Evolutionary conservation across 306 rosid genomes (phyloP).

Genomic region (Trichosanthes truncata): DNA sequence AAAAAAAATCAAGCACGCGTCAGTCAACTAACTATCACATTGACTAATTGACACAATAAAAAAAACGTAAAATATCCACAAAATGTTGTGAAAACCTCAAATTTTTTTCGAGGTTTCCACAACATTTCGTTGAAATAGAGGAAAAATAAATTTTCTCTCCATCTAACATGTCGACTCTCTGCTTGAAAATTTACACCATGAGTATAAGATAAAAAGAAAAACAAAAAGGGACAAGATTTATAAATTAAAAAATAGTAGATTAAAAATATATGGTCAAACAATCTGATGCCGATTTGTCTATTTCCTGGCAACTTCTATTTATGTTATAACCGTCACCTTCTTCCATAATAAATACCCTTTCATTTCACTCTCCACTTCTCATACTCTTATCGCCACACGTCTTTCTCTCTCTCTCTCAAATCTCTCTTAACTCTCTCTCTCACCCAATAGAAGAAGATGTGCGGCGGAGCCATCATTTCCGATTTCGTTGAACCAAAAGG

Average conservation of each 20-base stretch:
- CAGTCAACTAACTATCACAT: too few relatives aligned
- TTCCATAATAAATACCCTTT: background rate
- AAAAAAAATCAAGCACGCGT: too few relatives aligned
- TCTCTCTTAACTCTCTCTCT: background rate
- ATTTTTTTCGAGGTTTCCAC: too few relatives aligned
- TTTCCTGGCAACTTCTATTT: background rate
- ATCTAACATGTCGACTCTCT: too few relatives aligned
- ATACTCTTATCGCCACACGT: background rate
- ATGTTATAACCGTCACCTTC: background rate
- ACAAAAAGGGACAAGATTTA: too few relatives aligned
- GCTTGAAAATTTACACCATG: too few relatives aligned
- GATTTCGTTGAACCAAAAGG: slow-evolving; percentile 41
- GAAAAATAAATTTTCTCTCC: too few relatives aligned
- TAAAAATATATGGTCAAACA: background rate
- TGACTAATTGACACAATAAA: too few relatives aligned
- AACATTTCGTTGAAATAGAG: too few relatives aligned
- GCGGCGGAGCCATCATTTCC: slow-evolving; percentile 92
- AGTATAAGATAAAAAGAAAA: too few relatives aligned
- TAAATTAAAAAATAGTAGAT: background rate
- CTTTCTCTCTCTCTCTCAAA: background rate
- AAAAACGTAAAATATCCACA: too few relatives aligned
- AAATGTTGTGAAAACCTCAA: too few relatives aligned
- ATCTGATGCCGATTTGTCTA: background rate
- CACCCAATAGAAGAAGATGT: slow-evolving; percentile 34
- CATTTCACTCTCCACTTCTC: background rate